A percentile compares a stretch with the other conserved stretches of the same genome.
These are phyloP conservation scores for Pythium scleroteichum DNA, from an alignment of 352 stramenopile species.

Conservation along the genomic window DNA sequence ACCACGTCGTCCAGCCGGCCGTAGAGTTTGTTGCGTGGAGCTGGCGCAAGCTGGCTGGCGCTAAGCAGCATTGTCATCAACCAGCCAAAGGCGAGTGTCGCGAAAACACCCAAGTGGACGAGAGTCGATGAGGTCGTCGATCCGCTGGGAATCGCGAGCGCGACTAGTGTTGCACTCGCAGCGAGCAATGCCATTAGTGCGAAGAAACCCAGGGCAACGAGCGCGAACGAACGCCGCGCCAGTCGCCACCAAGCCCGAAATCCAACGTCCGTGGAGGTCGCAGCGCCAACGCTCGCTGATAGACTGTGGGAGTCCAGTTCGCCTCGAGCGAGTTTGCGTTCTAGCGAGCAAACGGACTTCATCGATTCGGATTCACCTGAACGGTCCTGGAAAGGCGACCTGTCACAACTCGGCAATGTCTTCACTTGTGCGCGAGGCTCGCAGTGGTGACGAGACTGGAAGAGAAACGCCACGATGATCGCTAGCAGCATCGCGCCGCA, in stretches of 20 bases:
- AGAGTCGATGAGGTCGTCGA: slow-evolving; percentile 2
- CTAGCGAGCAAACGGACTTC: slow-evolving; percentile 21
- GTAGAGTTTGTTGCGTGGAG: slow-evolving; percentile 39
- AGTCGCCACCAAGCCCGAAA: slow-evolving; percentile 13
- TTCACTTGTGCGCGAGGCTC: neutral
- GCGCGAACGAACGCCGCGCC: slow-evolving; percentile 13
- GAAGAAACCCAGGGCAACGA: slow-evolving; percentile 14
- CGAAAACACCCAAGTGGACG: slow-evolving; percentile 22
- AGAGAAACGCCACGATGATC: slow-evolving; percentile 44
- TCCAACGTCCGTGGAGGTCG: neutral
- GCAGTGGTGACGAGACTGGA: slow-evolving; percentile 41
- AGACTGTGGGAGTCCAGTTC: slow-evolving; percentile 7
- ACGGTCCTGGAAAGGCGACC: no score
- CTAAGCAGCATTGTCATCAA: slow-evolving; percentile 40
- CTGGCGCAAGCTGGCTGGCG: slow-evolving; percentile 45
- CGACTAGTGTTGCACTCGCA: slow-evolving; percentile 3
- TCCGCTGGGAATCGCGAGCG: neutral
- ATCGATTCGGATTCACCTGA: no score
- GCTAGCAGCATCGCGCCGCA: slow-evolving; percentile 32
- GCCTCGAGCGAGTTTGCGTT: slow-evolving; percentile 40
- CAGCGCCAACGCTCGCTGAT: neutral
- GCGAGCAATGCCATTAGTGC: slow-evolving; percentile 14
- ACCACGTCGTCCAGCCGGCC: slow-evolving; percentile 34
- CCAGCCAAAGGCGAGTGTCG: slow-evolving; percentile 44
- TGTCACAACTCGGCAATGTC: no score